Evolutionary conservation across 768 basidiomycete species (phyloP).

Genomic region (Trametes maxima): DNA sequence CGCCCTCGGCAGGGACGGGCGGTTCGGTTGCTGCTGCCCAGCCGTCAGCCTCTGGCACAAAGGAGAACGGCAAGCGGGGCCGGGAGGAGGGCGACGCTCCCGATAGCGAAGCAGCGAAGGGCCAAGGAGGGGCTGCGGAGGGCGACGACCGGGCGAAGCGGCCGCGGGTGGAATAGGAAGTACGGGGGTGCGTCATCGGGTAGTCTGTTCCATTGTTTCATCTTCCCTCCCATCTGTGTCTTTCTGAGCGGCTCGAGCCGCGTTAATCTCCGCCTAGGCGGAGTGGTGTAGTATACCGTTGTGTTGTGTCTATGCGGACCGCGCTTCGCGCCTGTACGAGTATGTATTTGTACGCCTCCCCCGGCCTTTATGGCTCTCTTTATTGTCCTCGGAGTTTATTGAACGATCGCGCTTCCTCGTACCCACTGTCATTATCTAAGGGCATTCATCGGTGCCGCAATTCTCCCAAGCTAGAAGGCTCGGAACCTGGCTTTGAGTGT

Average conservation of each 20-base stretch:
- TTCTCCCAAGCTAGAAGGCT: background rate
- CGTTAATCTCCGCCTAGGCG: conserved; percentile 1
- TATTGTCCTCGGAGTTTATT: background rate
- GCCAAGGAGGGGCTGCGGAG: conserved; percentile 17
- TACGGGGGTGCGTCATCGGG: background rate
- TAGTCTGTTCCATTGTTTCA: background rate
- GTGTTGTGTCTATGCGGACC: conserved; percentile 4
- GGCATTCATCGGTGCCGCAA: too few species aligned
- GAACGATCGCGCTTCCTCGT: background rate
- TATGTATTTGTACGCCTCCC: conserved; percentile 2
- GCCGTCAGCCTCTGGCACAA: conserved; percentile 6
- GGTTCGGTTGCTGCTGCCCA: conserved; percentile 2
- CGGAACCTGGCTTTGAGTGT: background rate
- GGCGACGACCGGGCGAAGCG: conserved; percentile 30
- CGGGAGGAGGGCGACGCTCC: conserved; percentile 13
- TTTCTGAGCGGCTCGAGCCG: background rate
- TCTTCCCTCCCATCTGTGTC: background rate
- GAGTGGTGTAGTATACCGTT: conserved; percentile 10
- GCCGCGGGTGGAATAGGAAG: conserved; percentile 28
- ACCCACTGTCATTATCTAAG: background rate
- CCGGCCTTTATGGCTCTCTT: background rate
- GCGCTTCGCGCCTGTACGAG: conserved; percentile 2
- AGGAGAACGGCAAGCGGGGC: conserved; percentile 25
- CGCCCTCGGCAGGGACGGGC: conserved; percentile 4
- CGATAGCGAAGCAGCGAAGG: conserved; percentile 15